phyloP scores from a whole-genome alignment of 345 rosid species.

The Hevea brasiliensis region DNA sequence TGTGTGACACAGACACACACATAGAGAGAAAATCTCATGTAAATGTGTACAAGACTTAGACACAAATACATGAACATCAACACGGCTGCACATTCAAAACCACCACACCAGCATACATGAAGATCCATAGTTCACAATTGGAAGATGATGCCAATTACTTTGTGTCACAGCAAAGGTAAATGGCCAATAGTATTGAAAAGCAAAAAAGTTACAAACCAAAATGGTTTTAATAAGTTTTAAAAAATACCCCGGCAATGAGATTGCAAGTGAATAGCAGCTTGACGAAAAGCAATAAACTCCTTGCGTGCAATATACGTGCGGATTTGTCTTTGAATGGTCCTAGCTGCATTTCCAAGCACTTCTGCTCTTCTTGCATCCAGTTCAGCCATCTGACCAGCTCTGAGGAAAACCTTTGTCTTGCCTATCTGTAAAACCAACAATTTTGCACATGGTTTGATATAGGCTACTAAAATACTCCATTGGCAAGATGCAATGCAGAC shows the following conservation, averaged over 20 bases:
- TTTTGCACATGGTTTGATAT: conserved; percentile 17
- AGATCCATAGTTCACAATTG: not conserved
- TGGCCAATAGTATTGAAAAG: not conserved
- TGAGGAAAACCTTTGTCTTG: conserved; percentile 84
- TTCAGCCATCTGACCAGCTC: conserved; percentile 99
- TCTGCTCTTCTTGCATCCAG: conserved; percentile 97
- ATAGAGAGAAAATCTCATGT: too few species aligned
- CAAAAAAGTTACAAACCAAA: conserved; percentile 9
- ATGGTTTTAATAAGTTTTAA: conserved; percentile 6
- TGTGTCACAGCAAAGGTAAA: not conserved
- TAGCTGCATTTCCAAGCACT: conserved; percentile 97
- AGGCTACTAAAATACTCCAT: conserved; percentile 4
- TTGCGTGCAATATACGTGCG: conserved; percentile 83
- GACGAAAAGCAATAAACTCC: conserved; percentile 73
- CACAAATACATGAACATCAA: not conserved
- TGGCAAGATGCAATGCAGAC: conserved; percentile 3
- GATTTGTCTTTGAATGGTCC: conserved; percentile 80
- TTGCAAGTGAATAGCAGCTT: conserved; percentile 81
- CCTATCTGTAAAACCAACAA: conserved; percentile 66
- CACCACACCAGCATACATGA: not conserved
- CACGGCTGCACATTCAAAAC: not conserved
- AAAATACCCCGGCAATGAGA: conserved; percentile 82
- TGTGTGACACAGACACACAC: not conserved
- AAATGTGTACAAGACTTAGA: too few species aligned
- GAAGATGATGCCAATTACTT: conserved; percentile 1